Percentiles rank a stretch among this genome's conserved stretches.
Evolutionary conservation across 2,329 filamentous ascomycete species (phyloP).

Genomic region (Sporothrix inflata): DNA sequence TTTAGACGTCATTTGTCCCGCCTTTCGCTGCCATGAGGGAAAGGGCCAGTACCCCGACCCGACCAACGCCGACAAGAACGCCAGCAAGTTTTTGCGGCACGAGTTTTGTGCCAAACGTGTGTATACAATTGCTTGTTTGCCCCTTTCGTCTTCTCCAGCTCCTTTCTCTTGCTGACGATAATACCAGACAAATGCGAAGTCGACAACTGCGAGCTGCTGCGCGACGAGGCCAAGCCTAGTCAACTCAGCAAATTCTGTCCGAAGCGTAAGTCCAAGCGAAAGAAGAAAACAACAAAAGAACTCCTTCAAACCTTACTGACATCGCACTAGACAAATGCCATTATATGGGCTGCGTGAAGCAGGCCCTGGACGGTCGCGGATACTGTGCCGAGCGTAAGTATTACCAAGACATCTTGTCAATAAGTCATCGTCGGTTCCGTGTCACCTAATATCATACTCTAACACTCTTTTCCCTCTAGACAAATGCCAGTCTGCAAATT

Average conservation of each 20-base stretch:
- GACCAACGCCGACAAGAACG: not conserved
- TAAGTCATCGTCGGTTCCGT: too few species aligned
- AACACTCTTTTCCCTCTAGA: slow-evolving; percentile 7
- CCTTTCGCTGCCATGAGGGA: not conserved
- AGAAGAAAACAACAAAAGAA: not conserved
- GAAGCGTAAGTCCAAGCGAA: slow-evolving; percentile 11
- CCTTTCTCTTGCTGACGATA: not conserved
- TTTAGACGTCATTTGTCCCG: slow-evolving; percentile 24
- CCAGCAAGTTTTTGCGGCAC: slow-evolving; percentile 25
- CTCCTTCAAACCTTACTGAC: not conserved
- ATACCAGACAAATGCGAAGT: slow-evolving; percentile 21
- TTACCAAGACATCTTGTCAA: too few species aligned
- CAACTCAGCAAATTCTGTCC: slow-evolving; percentile 16
- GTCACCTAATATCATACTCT: too few species aligned
- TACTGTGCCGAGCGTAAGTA: slow-evolving; percentile 25
- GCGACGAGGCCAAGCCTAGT: slow-evolving; percentile 8
- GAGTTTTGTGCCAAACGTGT: slow-evolving; percentile 29
- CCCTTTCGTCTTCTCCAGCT: too few species aligned
- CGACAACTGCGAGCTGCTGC: slow-evolving; percentile 15
- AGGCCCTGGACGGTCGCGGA: not conserved
- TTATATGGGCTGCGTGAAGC: slow-evolving; percentile 24
- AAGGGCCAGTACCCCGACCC: slow-evolving; percentile 25
- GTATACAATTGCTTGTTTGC: too few species aligned
- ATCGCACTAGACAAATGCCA: slow-evolving; percentile 25
- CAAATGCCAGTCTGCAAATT: slow-evolving; percentile 16